Base-by-base conservation (phyloP, 768 basidiomycete species). In the Russula virescens region DNA sequence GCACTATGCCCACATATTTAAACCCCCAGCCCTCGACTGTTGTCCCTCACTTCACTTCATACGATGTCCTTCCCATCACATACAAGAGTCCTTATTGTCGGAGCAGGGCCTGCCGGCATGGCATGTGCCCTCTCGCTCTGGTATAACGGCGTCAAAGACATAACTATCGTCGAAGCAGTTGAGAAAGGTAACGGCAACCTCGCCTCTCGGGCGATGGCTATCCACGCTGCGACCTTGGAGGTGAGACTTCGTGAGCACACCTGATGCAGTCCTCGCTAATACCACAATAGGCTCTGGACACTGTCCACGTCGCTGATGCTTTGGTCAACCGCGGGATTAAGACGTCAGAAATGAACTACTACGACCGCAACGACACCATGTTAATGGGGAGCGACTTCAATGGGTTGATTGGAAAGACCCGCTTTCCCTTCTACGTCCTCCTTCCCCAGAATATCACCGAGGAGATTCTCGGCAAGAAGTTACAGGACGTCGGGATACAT, bases 151-250 rank as follows among this genome's bases (percentile, higher is more conserved):
- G 74, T 75, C 47, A 69, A 61, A 31, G 76, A 81, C 40, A 61
- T 83, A 70, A 58, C 77, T 18, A 70, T 81, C 18, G 79, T 82
- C 2, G 81, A 83, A 55, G 74, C 73, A 28, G 25, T 69, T 5
- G 28, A 55, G 0, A 58, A 73, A n/a, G 75, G 75, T 28, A 66
- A 72, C 52, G 75, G 74, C 23, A 65, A 72, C 55, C 73, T 74
- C 52, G 69, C 70, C 9, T 80, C 82, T 11, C 77, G 81, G 21
- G 80, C 83, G 0, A 61, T 78, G 5, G 73, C 76, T 1, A 68
- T 83, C 34, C 82, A 84, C 64, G 78, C 83, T 34, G 77, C 80
- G 34, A 83, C 83, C 9, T 72, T 84, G 16, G 83, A 83, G 72
- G 81, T 79, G 63, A 49, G 70, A 43, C 19, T 21, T 60, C 28